phyloP scores from a whole-genome alignment of 2,329 filamentous ascomycete species.

The Xylaria sp. region DNA sequence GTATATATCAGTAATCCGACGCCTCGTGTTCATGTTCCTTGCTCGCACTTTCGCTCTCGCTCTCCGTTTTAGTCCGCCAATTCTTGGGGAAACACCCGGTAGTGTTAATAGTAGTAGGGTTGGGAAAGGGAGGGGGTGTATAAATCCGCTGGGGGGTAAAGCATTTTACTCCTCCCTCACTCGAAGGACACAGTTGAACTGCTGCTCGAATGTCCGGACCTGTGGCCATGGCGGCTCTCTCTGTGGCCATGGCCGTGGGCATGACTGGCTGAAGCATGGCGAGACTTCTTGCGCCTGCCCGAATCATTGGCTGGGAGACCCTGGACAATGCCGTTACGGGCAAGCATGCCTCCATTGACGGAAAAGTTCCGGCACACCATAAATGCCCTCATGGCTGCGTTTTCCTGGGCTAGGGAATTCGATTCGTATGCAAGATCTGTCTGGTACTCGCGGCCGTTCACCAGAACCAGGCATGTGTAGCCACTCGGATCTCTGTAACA shows the following conservation, averaged over 20 bases:
- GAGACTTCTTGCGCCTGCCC: slow-evolving; percentile 64
- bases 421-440: slow-evolving; percentile 87
- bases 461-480: slow-evolving; percentile 89
- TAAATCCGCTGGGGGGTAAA: slow-evolving; percentile 18
- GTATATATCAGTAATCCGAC: slow-evolving; percentile 51
- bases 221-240: slow-evolving; percentile 59
- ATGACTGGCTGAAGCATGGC: slow-evolving; percentile 57
- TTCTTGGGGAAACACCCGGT: slow-evolving; percentile 41
- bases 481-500: slow-evolving; percentile 78
- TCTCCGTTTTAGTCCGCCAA: slow-evolving; percentile 43
- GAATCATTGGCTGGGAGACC: slow-evolving; percentile 69
- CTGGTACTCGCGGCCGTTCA: slow-evolving; percentile 97
- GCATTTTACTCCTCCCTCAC: slow-evolving; percentile 50
- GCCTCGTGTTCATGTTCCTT: slow-evolving; percentile 41
- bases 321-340: slow-evolving; percentile 75
- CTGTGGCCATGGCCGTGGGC: slow-evolving; percentile 58
- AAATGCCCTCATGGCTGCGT: slow-evolving; percentile 94
- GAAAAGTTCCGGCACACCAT: slow-evolving; percentile 99
- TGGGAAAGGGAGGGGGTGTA: slow-evolving; percentile 19
- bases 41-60: slow-evolving; percentile 26
- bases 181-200: slow-evolving; percentile 71
- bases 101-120: slow-evolving; percentile 39
- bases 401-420: slow-evolving; percentile 86
- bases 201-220: slow-evolving; percentile 70
- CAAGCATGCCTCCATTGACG: slow-evolving; percentile 92